Evolutionary conservation across 495 filamentous ascomycete species (phyloP).

Genomic region (Penicillium macrosclerotiorum): DNA sequence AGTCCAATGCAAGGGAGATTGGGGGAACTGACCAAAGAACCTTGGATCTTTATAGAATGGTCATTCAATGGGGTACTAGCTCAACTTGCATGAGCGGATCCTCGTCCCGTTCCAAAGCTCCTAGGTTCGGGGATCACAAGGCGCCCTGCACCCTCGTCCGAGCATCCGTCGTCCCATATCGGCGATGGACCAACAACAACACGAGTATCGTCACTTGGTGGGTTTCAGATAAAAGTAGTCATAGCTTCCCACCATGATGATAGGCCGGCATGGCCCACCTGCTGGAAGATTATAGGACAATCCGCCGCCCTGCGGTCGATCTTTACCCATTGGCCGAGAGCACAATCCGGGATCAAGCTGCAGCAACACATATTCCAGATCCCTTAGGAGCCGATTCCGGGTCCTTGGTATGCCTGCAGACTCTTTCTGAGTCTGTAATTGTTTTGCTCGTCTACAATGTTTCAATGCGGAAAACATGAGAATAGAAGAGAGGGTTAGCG

Average conservation of each 20-base stretch:
- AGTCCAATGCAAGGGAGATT: not conserved
- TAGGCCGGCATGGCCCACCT: not conserved
- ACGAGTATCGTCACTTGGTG: not conserved
- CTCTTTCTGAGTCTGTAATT: not conserved
- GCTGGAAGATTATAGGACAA: not conserved
- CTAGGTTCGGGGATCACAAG: not conserved
- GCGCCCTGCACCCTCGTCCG: not conserved
- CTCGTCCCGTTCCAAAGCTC: not conserved
- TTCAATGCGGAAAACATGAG: not conserved
- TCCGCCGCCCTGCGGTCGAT: slow-evolving; percentile 2
- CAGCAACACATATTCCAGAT: not conserved
- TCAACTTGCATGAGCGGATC: not conserved
- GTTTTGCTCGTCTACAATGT: not conserved
- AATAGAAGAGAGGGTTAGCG: too few relatives aligned
- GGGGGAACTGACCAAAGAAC: not conserved
- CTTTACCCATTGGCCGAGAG: not conserved
- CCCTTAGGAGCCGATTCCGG: not conserved
- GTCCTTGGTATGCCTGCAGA: slow-evolving; percentile 4
- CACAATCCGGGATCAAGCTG: not conserved
- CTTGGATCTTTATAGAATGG: not conserved
- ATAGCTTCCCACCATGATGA: not conserved
- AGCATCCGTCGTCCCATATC: not conserved
- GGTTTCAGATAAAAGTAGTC: not conserved
- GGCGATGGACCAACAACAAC: not conserved
- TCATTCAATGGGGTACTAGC: not conserved